These are phyloP conservation scores for Rhytidiadelphus loreus DNA, from an alignment of 225 moss, liverwort and hornwort species.

Conservation along the genomic window DNA sequence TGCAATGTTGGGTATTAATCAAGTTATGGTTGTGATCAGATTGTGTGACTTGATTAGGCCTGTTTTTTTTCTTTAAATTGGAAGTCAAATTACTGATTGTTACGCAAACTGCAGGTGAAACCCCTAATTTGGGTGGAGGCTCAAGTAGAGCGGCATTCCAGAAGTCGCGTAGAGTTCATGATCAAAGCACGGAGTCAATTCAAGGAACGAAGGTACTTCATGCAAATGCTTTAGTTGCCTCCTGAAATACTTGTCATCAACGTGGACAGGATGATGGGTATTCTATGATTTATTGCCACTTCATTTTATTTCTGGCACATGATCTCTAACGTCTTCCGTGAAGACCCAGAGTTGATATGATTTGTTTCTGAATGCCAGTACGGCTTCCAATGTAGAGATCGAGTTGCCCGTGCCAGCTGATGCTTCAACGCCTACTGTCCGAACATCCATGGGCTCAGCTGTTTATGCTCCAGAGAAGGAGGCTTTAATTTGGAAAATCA, in stretches of 20 bases:
- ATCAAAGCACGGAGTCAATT: slow-evolving; percentile 95
- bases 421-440: slow-evolving; percentile 88
- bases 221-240: not conserved
- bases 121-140: slow-evolving; percentile 97
- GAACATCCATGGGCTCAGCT: slow-evolving; percentile 86
- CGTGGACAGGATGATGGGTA: not conserved
- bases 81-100: not conserved
- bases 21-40: not conserved
- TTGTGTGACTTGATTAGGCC: not conserved
- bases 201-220: slow-evolving; percentile 76
- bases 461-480: slow-evolving; percentile 93
- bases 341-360: not conserved
- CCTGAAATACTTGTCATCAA: not conserved
- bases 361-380: slow-evolving; percentile 34
- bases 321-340: not conserved
- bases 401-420: slow-evolving; percentile 92
- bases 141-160: slow-evolving; percentile 94
- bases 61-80: not conserved
- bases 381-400: slow-evolving; percentile 94
- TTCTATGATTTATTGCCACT: not conserved
- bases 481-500: slow-evolving; percentile 90
- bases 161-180: slow-evolving; percentile 96
- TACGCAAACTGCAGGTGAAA: slow-evolving; percentile 42
- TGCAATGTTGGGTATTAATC: not conserved
- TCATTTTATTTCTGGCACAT: not conserved